Percentiles rank a stretch among this genome's conserved stretches.
Conservation (phyloP, 495 filamentous ascomycete species). For the Talaromyces adpressus region DNA sequence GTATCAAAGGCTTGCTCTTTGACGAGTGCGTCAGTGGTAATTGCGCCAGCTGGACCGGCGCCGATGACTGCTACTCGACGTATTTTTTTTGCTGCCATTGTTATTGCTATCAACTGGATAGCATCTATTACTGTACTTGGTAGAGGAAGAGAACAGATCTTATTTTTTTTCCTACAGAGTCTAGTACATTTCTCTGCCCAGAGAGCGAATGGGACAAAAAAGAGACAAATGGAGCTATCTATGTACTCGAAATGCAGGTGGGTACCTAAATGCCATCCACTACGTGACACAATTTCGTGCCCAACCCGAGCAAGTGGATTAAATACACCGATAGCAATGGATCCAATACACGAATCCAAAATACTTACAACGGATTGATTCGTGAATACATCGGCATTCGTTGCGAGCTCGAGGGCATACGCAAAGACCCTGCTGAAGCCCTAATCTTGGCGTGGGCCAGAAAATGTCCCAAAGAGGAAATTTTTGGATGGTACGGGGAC, state of each 20-base stretch:
- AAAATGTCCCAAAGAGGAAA: background rate
- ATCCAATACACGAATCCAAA: background rate
- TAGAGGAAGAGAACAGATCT: background rate
- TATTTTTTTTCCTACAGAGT: background rate
- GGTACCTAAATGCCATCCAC: background rate
- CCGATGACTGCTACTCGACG: slow-evolving; percentile 48
- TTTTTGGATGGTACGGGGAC: background rate
- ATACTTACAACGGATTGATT: background rate
- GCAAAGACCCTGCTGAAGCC: too few relatives aligned
- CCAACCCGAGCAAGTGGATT: background rate
- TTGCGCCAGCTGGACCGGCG: slow-evolving; percentile 51
- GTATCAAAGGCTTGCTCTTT: slow-evolving; percentile 49
- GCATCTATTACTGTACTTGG: too few relatives aligned
- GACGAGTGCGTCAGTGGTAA: slow-evolving; percentile 49
- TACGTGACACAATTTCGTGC: background rate
- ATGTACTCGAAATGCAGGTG: background rate
- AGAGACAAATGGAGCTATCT: background rate
- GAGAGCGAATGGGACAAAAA: background rate
- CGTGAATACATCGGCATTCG: background rate
- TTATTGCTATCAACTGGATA: background rate
- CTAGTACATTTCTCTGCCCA: background rate
- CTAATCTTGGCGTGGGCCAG: background rate
- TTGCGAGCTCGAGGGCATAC: too few relatives aligned
- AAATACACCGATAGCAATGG: background rate
- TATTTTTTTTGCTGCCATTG: background rate